Evolutionary conservation across 2,329 filamentous ascomycete species (phyloP), one percentile per base, ranked within the genome.

Genomic region (Neonectria ditissima): DNA sequence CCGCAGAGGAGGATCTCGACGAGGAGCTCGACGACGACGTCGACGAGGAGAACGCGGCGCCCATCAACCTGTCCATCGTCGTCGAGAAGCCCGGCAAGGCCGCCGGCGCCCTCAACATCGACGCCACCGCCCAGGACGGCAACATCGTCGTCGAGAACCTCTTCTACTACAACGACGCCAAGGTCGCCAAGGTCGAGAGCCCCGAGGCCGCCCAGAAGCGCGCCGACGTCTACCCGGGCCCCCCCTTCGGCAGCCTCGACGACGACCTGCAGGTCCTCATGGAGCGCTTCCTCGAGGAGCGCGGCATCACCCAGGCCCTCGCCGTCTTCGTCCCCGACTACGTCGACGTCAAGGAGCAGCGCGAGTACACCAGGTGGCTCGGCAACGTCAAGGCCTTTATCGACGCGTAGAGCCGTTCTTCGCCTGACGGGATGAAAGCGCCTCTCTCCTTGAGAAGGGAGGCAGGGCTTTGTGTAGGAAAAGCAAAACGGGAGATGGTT

Each of bases 331-430:
- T 97, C 47, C 93, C 94, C 39, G 94, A 98, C 79, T 99, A 97
- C 83, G 94, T 98, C 76, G 94, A 98, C 78, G 89, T 92, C 82
- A 99, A 99, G 90, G 96, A 99, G 88, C 95, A 98, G 88, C 92
- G 90, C 82, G 96, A 99, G 86, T 99, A 99, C 81, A 83, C 97
- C 66, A 83, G 87, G 70, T 99, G 97, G 96, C 84, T 99, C 79
- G 87, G 89, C 80, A 92, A 92, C 77, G 87, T 97, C 80, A 96
- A 95, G 89, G 83, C 82, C 67, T 97, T 98, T 77, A 84, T 97
- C 70, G 91, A 92, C 77, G 89, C 89, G 65, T 93, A 83, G 79
- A 30, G 7, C 9, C 37, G 10, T 20, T 20, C 3, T 5, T 20
- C n/a, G 16, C n/a, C n/a, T 13, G 13, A 51, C 24, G 47, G 4